These are phyloP conservation scores for Dillenia suffruticosa DNA, from an alignment of 164 flowering plant genomes.

Conservation along the genomic window DNA sequence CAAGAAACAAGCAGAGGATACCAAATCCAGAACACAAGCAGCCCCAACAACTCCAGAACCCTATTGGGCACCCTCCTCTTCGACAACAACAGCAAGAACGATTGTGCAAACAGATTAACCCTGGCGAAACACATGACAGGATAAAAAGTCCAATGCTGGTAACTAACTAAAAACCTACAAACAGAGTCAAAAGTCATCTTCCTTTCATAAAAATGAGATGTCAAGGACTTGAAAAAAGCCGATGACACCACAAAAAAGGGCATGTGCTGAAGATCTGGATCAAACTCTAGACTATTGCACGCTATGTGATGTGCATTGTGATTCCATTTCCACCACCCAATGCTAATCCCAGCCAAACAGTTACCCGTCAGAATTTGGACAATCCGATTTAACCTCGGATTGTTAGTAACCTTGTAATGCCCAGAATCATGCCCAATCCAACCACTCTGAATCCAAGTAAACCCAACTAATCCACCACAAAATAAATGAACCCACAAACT, in stretches of 20 bases:
- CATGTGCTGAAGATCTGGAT: constrained; percentile 24
- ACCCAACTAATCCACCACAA: constrained; percentile 12
- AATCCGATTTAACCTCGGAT: constrained; percentile 7
- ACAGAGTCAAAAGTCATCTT: constrained; percentile 18
- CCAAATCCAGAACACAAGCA: constrained; percentile 20
- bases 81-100: constrained; percentile 10
- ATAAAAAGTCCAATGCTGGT: constrained; percentile 24
- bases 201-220: constrained; percentile 15
- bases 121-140: constrained; percentile 19
- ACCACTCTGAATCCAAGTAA: constrained; percentile 26
- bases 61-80: constrained; percentile 10
- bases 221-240: constrained; percentile 7
- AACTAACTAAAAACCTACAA: constrained; percentile 20
- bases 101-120: constrained; percentile 17
- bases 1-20: constrained; percentile 12
- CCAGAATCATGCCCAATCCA: constrained; percentile 25
- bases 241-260: constrained; percentile 21
- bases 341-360: constrained; percentile 21
- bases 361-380: constrained; percentile 15
- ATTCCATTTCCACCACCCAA: constrained; percentile 28
- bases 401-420: constrained; percentile 16
- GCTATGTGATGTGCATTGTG: constrained; percentile 26
- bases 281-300: constrained; percentile 21
- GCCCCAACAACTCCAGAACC: constrained; percentile 9
- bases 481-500: constrained; percentile 15